A percentile compares a stretch with the other conserved stretches of the same genome.
Conservation (phyloP, 2,329 filamentous ascomycete species). For the Ophiostoma sp. region DNA sequence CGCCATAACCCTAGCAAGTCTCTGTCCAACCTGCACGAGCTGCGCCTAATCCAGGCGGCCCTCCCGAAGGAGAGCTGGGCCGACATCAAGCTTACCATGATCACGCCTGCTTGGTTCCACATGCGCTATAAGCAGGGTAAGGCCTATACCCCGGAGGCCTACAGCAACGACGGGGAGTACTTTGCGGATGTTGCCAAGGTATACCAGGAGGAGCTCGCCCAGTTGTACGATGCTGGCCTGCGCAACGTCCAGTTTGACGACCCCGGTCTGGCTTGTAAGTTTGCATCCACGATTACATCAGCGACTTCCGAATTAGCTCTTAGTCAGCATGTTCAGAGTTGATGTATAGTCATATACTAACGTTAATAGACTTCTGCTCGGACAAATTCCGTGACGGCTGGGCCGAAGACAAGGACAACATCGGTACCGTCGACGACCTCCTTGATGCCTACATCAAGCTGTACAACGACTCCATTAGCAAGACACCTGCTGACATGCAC, state of each 20-base stretch:
- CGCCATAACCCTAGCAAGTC: slow-evolving; percentile 40
- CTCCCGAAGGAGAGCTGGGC: slow-evolving; percentile 45
- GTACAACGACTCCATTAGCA: slow-evolving; percentile 64
- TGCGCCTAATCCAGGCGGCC: slow-evolving; percentile 52
- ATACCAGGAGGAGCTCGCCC: slow-evolving; percentile 44
- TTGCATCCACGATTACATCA: not conserved
- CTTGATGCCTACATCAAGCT: slow-evolving; percentile 65
- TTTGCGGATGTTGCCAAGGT: slow-evolving; percentile 48
- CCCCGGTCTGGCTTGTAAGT: slow-evolving; percentile 47
- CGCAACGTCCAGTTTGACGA: slow-evolving; percentile 55
- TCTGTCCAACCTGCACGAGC: slow-evolving; percentile 42
- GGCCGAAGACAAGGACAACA: slow-evolving; percentile 54
- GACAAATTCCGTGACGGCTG: slow-evolving; percentile 61
- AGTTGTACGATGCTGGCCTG: slow-evolving; percentile 46
- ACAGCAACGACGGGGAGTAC: slow-evolving; percentile 44
- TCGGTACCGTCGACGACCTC: slow-evolving; percentile 57
- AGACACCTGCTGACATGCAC: slow-evolving; percentile 60
- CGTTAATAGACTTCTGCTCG: slow-evolving; percentile 53
- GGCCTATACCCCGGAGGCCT: slow-evolving; percentile 45
- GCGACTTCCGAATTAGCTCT: too few species aligned
- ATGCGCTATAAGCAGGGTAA: slow-evolving; percentile 46
- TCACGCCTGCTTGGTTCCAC: slow-evolving; percentile 60
- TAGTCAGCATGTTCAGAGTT: too few species aligned
- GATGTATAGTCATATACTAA: not conserved
- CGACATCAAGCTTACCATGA: slow-evolving; percentile 56